Base-by-base conservation (phyloP, 495 filamentous ascomycete species). In the Aspergillus affinis region DNA sequence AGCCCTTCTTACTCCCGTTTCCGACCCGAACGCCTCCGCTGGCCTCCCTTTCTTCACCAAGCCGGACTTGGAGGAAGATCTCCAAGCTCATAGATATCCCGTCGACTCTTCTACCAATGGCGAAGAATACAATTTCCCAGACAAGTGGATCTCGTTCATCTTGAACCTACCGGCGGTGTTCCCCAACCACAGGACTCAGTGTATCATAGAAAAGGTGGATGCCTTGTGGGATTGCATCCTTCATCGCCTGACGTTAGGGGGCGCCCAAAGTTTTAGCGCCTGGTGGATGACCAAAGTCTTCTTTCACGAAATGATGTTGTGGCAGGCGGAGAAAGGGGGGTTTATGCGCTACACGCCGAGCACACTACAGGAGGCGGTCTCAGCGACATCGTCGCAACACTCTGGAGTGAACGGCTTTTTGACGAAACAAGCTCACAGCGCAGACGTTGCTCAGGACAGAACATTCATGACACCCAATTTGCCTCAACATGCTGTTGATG, bases 221-320 rank as follows among this genome's bases (percentile, higher is more conserved):
- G 75, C 72, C 17, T 47, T 81, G 41, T 81, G 76, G 76, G 75
- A 79, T 55, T 72, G 68, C 27, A 71, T 81, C n/a, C 67, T 81
- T 9, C 77, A 73, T 56, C 71, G 76, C 9, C 58, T 81, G 58
- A 97, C 93, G 8, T 86, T 97, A 21, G 83, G 83, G 23, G 86
- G 89, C 60, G 91, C 90, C 10, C 84, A 86, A 59, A 96, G 90
- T 65, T 98, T 97, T 68, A 91, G 91, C 15, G 87, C 90, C 2
- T 98, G 94, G 94, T 97, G 94, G 92, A 89, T 97, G 55, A 92
- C 91, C n/a, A 96, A 97, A 69, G 91, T 93, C 54, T 98, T 92
- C 80, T 84, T 98, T 55, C 93, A 97, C 69, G 94, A 97, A 74
- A 95, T 96, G 92, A 85, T 92, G 65, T 76, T 87, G 44, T 98